Percentiles rank a stretch among this genome's conserved stretches.
phyloP scores from a whole-genome alignment of 225 moss, liverwort and hornwort genomes.

The Straminergon stramineum region DNA sequence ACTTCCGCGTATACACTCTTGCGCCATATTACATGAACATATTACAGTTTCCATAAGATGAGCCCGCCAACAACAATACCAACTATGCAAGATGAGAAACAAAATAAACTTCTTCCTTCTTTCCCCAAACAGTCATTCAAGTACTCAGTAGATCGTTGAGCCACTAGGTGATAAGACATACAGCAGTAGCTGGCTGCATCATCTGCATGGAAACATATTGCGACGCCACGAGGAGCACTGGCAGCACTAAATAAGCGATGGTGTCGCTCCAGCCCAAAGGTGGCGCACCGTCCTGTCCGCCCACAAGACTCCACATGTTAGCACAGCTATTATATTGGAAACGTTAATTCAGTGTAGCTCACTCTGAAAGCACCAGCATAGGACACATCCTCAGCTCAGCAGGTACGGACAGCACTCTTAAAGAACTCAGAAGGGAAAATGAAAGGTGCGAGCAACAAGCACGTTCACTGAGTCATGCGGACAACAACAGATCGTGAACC shows the following conservation, averaged over 20 bases:
- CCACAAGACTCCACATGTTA: not conserved
- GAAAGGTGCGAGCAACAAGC: not conserved
- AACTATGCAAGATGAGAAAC: not conserved
- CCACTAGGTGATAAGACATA: not conserved
- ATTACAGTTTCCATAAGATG: not conserved
- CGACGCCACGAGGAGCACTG: constrained; percentile 70
- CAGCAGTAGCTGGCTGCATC: constrained; percentile 84
- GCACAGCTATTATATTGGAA: not conserved
- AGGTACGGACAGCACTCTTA: not conserved
- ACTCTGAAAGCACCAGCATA: not conserved
- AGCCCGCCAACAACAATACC: not conserved
- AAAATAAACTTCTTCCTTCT: not conserved
- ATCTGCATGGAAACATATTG: constrained; percentile 95
- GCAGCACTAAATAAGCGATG: constrained; percentile 65
- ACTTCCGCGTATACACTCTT: not conserved
- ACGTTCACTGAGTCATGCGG: not conserved
- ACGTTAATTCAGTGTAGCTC: not conserved
- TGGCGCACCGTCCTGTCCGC: constrained; percentile 60
- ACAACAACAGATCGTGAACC: not conserved
- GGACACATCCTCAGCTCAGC: not conserved
- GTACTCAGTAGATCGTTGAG: not conserved
- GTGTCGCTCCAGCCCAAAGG: constrained; percentile 92
- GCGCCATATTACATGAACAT: not conserved
- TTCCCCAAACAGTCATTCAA: not conserved
- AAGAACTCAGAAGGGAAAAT: not conserved